Evolutionary conservation across 139 green algal genomes (phyloP).

Genomic region (Asterochloris sp.): DNA sequence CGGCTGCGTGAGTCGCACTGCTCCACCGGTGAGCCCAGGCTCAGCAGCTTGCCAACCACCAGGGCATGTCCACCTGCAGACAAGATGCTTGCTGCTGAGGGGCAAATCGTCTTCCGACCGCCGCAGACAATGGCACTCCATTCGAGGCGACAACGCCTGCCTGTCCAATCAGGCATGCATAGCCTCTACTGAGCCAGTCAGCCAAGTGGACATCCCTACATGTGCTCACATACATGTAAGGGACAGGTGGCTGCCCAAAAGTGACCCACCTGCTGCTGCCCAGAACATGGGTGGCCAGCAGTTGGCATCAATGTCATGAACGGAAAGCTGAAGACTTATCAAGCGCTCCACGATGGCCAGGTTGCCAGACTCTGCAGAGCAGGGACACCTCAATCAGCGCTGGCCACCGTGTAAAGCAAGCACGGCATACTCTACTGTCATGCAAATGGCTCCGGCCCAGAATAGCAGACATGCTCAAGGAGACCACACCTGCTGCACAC

Average conservation of each 20-base stretch:
- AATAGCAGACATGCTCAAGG: not conserved
- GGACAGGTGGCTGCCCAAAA: no score
- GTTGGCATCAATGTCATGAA: not conserved
- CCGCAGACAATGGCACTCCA: not conserved
- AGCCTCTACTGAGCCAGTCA: no score
- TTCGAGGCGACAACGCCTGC: no score
- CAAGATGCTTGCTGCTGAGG: no score
- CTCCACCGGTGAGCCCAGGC: slow-evolving; percentile 17
- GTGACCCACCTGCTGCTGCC: slow-evolving; percentile 4
- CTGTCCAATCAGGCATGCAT: no score
- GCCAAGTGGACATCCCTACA: no score
- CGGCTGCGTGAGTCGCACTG: slow-evolving; percentile 18
- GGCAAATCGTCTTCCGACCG: no score
- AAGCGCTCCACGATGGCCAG: slow-evolving; percentile 18
- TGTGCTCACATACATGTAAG: no score
- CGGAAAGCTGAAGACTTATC: slow-evolving; percentile 1
- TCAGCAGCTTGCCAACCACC: slow-evolving; percentile 26
- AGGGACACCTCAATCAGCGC: not conserved
- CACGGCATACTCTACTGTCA: no score
- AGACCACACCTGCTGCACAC: slow-evolving; percentile 8
- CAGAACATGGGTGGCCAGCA: slow-evolving; percentile 28
- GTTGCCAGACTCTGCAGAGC: slow-evolving; percentile 18
- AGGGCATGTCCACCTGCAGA: slow-evolving; percentile 11
- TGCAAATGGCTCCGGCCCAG: not conserved
- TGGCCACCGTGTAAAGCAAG: not conserved